Percentiles rank a stretch among this genome's conserved stretches.
These are phyloP conservation scores for Pistacia atlantica DNA, from an alignment of 345 rosid genomes.

Conservation along the genomic window DNA sequence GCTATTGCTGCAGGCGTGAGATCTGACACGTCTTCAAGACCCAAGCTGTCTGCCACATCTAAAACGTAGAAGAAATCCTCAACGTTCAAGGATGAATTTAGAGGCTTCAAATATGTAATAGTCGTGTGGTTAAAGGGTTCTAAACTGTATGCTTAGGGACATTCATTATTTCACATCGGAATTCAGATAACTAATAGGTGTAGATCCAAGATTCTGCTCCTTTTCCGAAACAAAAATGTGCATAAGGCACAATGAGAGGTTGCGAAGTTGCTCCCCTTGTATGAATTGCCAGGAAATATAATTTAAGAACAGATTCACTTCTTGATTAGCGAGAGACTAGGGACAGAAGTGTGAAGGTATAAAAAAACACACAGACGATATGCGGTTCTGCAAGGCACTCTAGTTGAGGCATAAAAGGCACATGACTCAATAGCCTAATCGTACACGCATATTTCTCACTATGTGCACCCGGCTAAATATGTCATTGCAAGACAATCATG, in stretches of 20 bases:
- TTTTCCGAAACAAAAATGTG: background rate
- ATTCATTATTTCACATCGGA: background rate
- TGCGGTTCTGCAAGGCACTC: no score
- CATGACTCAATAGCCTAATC: background rate
- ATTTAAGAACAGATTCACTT: background rate
- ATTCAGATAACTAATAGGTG: background rate
- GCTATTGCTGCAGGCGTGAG: conserved; percentile 44
- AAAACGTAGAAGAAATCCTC: background rate
- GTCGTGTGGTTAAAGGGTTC: background rate
- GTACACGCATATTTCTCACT: background rate
- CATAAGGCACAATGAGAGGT: background rate
- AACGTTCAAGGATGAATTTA: background rate
- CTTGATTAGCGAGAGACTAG: no score
- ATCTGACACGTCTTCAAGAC: conserved; percentile 34
- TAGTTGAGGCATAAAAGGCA: no score
- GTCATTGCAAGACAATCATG: background rate
- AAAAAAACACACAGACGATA: no score
- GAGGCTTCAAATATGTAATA: background rate
- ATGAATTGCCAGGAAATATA: no score
- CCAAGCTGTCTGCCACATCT: conserved; percentile 36
- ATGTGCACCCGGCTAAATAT: background rate
- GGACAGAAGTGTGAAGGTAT: no score
- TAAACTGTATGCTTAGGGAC: background rate
- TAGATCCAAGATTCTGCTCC: background rate
- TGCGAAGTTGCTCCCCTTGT: background rate